phyloP scores from a whole-genome alignment of 2,329 filamentous ascomycete species.

The Septoria petroselini region DNA sequence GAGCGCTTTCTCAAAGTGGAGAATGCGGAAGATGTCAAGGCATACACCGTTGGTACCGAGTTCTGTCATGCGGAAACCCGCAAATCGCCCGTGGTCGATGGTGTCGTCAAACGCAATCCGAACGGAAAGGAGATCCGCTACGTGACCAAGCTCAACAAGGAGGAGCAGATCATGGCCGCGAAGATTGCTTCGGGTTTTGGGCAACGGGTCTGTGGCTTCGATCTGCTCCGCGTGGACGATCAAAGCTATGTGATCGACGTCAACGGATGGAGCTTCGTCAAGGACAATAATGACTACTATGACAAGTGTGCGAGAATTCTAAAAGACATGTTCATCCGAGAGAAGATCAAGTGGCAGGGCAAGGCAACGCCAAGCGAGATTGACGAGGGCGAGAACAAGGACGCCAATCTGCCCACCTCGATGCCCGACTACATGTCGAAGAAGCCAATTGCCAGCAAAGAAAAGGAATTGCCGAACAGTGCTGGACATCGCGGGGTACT shows the following conservation, averaged over 20 bases:
- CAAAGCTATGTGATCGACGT: conserved; percentile 98
- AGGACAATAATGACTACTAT: conserved; percentile 98
- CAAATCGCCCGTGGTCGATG: conserved; percentile 96
- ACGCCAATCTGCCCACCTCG: conserved; percentile 17
- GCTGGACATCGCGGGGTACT: conserved; percentile 46
- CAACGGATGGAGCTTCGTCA: conserved; percentile 99
- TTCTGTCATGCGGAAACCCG: conserved; percentile 97
- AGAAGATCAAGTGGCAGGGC: conserved; percentile 62
- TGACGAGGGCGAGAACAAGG: conserved; percentile 23
- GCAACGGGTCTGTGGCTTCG: conserved; percentile 93
- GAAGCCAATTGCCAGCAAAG: conserved; percentile 36
- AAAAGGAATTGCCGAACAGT: conserved; percentile 21
- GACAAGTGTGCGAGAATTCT: conserved; percentile 84
- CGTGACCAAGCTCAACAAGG: conserved; percentile 75
- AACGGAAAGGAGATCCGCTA: conserved; percentile 97
- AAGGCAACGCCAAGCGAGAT: conserved; percentile 30
- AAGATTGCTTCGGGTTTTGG: conserved; percentile 91
- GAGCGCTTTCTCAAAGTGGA: conserved; percentile 96
- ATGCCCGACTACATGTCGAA: conserved; percentile 25
- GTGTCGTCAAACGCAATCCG: conserved; percentile 89
- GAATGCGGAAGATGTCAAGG: conserved; percentile 97
- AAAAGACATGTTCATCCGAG: conserved; percentile 80
- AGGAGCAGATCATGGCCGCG: conserved; percentile 81
- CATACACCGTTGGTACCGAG: conserved; percentile 88
- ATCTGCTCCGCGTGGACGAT: conserved; percentile 80